Evolutionary conservation across 345 rosid species (phyloP).

Genomic region (Lepidium africanum): DNA sequence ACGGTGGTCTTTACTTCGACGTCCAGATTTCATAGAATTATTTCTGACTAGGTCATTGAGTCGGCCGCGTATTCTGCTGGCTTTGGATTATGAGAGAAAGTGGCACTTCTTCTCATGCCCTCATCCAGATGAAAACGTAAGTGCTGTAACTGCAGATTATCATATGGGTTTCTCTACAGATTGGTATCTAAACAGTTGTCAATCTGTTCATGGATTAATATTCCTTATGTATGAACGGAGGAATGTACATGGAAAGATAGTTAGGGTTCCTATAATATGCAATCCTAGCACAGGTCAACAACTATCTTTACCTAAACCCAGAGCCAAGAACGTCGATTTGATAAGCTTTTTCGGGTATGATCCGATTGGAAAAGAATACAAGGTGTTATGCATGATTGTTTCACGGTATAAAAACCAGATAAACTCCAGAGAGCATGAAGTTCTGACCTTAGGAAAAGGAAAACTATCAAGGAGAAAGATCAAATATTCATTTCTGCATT

Average conservation of each 20-base stretch:
- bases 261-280: not conserved
- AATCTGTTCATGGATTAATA: not conserved
- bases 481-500: not conserved
- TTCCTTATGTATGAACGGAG: not conserved
- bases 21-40: not conserved
- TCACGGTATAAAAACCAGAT: not conserved
- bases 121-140: not conserved
- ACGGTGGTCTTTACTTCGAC: not conserved
- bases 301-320: no score
- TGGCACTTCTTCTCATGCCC: not conserved
- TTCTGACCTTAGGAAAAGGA: not conserved
- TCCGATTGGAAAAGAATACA: not conserved
- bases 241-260: not conserved
- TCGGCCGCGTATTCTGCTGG: not conserved
- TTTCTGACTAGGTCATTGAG: not conserved
- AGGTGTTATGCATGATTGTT: constrained; percentile 3
- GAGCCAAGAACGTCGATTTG: no score
- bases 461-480: not conserved
- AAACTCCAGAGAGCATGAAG: not conserved
- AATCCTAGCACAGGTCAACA: not conserved
- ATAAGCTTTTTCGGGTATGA: no score
- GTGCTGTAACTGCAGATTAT: not conserved
- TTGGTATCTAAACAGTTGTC: not conserved
- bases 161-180: not conserved
- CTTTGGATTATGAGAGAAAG: not conserved